Conservation (phyloP, 2,329 filamentous ascomycete species). For the Sporothrix variecibatus region DNA sequence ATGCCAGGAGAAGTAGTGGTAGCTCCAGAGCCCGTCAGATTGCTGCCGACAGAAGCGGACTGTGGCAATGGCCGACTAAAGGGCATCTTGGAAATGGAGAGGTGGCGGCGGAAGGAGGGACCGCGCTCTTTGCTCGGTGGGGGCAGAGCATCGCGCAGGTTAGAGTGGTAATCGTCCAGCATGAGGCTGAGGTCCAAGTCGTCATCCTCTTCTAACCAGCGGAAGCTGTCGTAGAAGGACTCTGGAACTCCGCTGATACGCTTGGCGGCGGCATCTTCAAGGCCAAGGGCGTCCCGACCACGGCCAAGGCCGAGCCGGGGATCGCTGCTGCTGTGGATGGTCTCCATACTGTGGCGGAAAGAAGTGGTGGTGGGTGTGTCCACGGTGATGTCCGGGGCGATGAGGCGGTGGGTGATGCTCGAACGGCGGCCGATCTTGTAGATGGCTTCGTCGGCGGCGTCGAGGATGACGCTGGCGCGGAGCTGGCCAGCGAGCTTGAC, state of each 20-base stretch:
- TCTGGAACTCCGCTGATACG: conserved; percentile 45
- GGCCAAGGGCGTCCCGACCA: conserved; percentile 21
- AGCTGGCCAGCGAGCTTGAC: conserved; percentile 57
- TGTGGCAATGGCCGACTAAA: conserved; percentile 59
- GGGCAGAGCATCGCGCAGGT: conserved; percentile 53
- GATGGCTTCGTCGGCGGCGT: conserved; percentile 57
- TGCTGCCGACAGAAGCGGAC: background rate
- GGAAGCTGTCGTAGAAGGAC: conserved; percentile 66
- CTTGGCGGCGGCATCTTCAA: conserved; percentile 15
- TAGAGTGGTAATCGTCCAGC: conserved; percentile 70
- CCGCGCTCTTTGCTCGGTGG: conserved; percentile 49
- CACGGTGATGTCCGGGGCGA: conserved; percentile 34
- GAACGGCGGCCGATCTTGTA: conserved; percentile 49
- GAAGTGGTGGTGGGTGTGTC: conserved; percentile 29
- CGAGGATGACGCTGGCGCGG: conserved; percentile 42
- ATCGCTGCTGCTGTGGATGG: conserved; percentile 15
- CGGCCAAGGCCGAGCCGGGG: conserved; percentile 1
- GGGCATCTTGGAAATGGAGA: conserved; percentile 70
- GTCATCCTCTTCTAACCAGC: conserved; percentile 73
- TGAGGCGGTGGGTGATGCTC: conserved; percentile 39
- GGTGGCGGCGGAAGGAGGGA: conserved; percentile 67
- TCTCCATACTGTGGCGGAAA: conserved; percentile 30
- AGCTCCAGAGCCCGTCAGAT: conserved; percentile 23
- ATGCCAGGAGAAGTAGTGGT: conserved; percentile 25
- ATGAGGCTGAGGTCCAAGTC: conserved; percentile 67